These are phyloP conservation scores for Aspergillus awamori DNA, from an alignment of 2,329 filamentous ascomycete species.

Conservation along the genomic window DNA sequence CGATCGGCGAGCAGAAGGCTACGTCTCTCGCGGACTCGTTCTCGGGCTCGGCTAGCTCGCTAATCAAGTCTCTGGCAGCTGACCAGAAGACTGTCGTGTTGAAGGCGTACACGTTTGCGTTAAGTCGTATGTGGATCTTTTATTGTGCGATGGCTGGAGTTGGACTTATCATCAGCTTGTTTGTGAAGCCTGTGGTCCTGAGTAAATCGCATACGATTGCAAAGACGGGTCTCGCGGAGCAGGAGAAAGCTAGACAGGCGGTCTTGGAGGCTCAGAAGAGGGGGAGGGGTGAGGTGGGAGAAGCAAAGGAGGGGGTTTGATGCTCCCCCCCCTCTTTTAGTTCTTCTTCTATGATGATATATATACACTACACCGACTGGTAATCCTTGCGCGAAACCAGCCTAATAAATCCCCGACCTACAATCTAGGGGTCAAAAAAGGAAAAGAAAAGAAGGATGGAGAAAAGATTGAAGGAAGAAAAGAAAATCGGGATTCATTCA, in stretches of 20 bases:
- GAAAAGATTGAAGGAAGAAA: neutral
- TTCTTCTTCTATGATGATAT: neutral
- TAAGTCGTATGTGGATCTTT: conserved; percentile 56
- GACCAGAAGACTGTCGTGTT: conserved; percentile 42
- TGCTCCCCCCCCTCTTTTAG: neutral
- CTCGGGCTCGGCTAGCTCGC: conserved; percentile 38
- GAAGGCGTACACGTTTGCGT: conserved; percentile 44
- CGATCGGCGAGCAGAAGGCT: conserved; percentile 29
- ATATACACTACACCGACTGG: too few species aligned
- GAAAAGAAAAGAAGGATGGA: neutral
- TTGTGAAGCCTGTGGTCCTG: conserved; percentile 43
- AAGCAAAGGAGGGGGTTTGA: conserved; percentile 58
- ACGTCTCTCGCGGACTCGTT: conserved; percentile 33
- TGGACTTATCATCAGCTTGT: conserved; percentile 44
- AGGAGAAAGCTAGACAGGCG: conserved; percentile 47
- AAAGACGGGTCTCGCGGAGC: conserved; percentile 50
- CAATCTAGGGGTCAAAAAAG: too few species aligned
- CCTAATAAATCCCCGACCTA: too few species aligned
- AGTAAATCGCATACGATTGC: conserved; percentile 47
- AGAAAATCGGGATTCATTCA: neutral
- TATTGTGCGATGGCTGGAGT: conserved; percentile 44
- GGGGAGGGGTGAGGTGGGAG: conserved; percentile 56
- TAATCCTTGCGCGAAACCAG: too few species aligned
- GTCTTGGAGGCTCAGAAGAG: conserved; percentile 30
- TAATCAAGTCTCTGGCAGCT: conserved; percentile 38